Evolutionary conservation across 2,329 filamentous ascomycete species (phyloP).

Genomic region (Mariannaea elegans): DNA sequence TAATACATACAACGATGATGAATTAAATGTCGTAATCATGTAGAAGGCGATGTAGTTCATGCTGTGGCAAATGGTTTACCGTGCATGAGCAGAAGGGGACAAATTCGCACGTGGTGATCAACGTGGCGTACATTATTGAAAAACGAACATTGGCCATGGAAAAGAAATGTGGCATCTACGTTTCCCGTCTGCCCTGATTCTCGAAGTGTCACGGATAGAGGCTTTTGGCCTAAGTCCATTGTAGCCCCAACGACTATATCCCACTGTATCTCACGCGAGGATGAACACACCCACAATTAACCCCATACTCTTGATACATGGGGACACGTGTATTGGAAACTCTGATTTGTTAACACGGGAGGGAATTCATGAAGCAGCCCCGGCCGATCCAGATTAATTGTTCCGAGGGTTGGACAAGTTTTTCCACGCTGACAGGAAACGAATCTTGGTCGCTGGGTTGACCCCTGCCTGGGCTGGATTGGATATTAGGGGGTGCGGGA

Average conservation of each 20-base stretch:
- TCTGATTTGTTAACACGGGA: neutral
- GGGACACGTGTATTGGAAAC: neutral
- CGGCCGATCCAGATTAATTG: slow-evolving; percentile 13
- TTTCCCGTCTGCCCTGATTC: neutral
- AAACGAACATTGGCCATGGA: no score
- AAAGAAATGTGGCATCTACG: neutral
- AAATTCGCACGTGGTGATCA: no score
- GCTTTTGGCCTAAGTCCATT: neutral
- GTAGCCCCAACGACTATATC: no score
- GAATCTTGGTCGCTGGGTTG: neutral
- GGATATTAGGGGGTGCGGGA: neutral
- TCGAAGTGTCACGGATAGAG: neutral
- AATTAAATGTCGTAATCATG: neutral
- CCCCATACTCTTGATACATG: no score
- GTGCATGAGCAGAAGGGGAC: no score
- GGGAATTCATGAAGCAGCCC: neutral
- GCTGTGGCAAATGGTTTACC: no score
- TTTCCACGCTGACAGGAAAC: neutral
- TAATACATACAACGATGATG: neutral
- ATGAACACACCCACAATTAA: no score
- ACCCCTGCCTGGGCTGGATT: no score
- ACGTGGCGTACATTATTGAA: no score
- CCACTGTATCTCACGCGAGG: no score
- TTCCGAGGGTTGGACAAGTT: neutral
- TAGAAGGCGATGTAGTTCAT: no score